Percentiles rank a stretch among this genome's conserved stretches.
Evolutionary conservation across 176 grass and related monocot species (phyloP).

Genomic region (Juncus inflexus): DNA sequence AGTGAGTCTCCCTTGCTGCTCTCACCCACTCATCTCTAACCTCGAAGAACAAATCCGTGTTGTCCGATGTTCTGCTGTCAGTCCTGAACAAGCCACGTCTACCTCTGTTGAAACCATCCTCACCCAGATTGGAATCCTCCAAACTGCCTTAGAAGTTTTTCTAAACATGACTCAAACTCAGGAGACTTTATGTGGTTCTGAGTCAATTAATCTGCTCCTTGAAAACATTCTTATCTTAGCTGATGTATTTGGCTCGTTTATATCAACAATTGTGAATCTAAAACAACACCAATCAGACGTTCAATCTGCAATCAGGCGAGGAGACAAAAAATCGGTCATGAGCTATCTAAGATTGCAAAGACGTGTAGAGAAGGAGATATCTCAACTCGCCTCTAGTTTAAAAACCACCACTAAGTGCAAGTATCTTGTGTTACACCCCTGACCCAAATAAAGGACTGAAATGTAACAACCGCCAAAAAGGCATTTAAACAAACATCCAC

Average conservation of each 20-base stretch:
- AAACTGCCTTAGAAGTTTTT: conserved; percentile 46
- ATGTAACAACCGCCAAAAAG: too few relatives aligned
- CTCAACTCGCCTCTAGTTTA: not conserved
- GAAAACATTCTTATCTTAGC: conserved; percentile 61
- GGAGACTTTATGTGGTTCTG: conserved; percentile 22
- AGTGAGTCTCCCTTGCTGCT: conserved; percentile 38
- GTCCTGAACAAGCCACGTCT: conserved; percentile 8
- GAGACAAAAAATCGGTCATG: conserved; percentile 19
- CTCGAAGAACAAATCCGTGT: conserved; percentile 26
- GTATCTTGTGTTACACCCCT: too few relatives aligned
- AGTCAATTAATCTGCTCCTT: conserved; percentile 39
- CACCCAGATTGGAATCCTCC: conserved; percentile 42
- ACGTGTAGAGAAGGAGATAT: conserved; percentile 39
- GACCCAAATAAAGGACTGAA: too few relatives aligned
- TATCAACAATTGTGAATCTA: conserved; percentile 35
- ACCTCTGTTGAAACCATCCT: conserved; percentile 20
- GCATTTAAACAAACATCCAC: too few relatives aligned
- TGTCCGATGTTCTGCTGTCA: conserved; percentile 18
- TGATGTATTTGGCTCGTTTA: conserved; percentile 55
- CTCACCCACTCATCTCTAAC: conserved; percentile 42
- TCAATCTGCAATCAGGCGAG: conserved; percentile 30
- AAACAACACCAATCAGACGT: conserved; percentile 35
- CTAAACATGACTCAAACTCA: conserved; percentile 42
- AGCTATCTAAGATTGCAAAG: conserved; percentile 32
- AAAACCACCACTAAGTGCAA: not conserved